Evolutionary conservation across 2,329 filamentous ascomycete species (phyloP), one percentile per base, ranked within the genome.

Genomic region (Fusarium phyllophilum): DNA sequence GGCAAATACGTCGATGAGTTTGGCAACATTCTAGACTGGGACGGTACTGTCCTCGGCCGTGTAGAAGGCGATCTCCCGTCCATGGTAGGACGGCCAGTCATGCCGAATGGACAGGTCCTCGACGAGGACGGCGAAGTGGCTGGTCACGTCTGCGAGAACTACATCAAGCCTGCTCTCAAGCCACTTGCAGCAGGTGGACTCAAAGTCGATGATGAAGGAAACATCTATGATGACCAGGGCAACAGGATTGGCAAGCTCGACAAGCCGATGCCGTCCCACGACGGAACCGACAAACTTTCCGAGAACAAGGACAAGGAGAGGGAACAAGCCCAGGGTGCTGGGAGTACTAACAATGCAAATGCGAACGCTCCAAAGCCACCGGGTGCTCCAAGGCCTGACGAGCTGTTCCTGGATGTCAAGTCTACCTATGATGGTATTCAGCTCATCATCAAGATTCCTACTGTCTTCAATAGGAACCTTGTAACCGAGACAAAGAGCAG

Each of bases 41-140:
- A 86, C 20, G 87, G 86, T 13, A 85, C 83, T 41, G 86, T 89
- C 8, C 82, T 89, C 6, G 88, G 87, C 39, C 85, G 86, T 46
- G 87, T 85, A 11, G 85, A 85, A 11, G 88, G 88, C 12, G 88
- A 89, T 76, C 80, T 89, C 31, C 88, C 88, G 8, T 84, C 86
- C 52, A 89, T 89, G 85, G 82, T 89, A 11, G 88, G 87, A 38
- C 81, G 84, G 45, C 82, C 82, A 48, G 85, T 89, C 4, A 80
- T 83, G 14, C 78, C 81, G 7, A 81, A 82, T 26, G 87, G 87
- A 22, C 84, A 88, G 70, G 79, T 89, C 8, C 92, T 96, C 14
- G 94, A 96, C 71, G 89, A 91, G 67, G 93, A 96, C 71, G 94
- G 93, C 33, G 92, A 96, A 68, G 90, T 96, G 33, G 87, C 91